Conservation (phyloP, 345 rosid species). For the Euphorbia peplus region DNA sequence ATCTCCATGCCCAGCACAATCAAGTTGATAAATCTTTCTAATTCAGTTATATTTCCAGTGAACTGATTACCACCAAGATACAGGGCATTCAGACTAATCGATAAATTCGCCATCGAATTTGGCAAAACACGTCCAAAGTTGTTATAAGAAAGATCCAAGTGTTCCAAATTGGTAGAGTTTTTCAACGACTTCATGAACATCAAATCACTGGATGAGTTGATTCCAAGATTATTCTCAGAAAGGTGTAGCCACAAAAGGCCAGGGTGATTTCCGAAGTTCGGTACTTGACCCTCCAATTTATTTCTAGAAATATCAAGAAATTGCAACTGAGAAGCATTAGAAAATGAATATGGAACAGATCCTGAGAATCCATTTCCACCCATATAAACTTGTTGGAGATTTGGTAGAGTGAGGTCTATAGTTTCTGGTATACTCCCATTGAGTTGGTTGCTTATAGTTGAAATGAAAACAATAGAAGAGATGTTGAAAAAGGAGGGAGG, state of each 20-base stretch:
- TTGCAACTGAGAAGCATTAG: not conserved
- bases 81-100: not conserved
- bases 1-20: not conserved
- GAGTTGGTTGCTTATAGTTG: conserved; percentile 3
- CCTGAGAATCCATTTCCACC: conserved; percentile 28
- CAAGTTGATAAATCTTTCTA: conserved; percentile 24
- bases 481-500: conserved; percentile 26
- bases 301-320: not conserved
- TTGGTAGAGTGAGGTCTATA: conserved; percentile 15
- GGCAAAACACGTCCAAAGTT: conserved; percentile 21
- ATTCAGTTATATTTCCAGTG: conserved; percentile 6
- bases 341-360: not conserved
- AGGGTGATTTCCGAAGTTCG: not conserved
- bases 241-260: conserved; percentile 9
- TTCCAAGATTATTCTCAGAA: conserved; percentile 9
- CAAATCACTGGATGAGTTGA: conserved; percentile 8
- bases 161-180: conserved; percentile 11
- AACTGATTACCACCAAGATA: conserved; percentile 2
- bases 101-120: conserved; percentile 20
- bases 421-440: conserved; percentile 10
- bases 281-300: not conserved
- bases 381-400: not conserved
- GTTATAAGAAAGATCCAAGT: not conserved
- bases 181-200: conserved; percentile 18
- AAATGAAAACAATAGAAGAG: conserved; percentile 3